These are phyloP conservation scores for Neurospora sp. DNA, from an alignment of 495 filamentous ascomycete species.

Conservation along the genomic window DNA sequence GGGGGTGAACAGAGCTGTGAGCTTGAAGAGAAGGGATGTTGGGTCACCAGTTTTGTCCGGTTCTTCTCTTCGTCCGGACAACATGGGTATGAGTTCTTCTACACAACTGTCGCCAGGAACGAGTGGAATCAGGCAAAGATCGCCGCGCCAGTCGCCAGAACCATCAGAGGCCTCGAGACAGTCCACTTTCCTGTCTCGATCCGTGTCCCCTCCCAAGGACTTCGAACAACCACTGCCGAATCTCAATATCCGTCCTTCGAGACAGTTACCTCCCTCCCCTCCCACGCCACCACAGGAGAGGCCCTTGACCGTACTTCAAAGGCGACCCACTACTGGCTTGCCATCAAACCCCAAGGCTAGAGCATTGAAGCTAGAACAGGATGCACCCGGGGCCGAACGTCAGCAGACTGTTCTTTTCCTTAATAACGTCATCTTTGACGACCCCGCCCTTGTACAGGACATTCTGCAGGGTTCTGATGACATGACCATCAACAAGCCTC, in stretches of 20 bases:
- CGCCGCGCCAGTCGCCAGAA: slow-evolving; percentile 21
- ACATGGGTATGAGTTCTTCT: slow-evolving; percentile 18
- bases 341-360: slow-evolving; percentile 41
- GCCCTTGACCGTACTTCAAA: slow-evolving; percentile 32
- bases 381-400: slow-evolving; percentile 16
- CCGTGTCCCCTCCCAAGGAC: background rate
- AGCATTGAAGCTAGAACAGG: slow-evolving; percentile 23
- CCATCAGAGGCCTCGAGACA: background rate
- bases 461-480: slow-evolving; percentile 33
- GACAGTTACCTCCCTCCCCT: slow-evolving; percentile 22
- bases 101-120: slow-evolving; percentile 36
- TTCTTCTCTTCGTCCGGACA: slow-evolving; percentile 7
- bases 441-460: slow-evolving; percentile 33
- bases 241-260: slow-evolving; percentile 23
- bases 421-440: slow-evolving; percentile 41
- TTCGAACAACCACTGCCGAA: background rate
- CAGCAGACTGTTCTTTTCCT: slow-evolving; percentile 43
- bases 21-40: slow-evolving; percentile 35
- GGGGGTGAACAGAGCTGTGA: slow-evolving; percentile 25
- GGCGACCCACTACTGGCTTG: slow-evolving; percentile 37
- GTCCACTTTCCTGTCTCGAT: background rate
- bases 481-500: slow-evolving; percentile 13
- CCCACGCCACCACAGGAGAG: slow-evolving; percentile 22
- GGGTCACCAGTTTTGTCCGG: slow-evolving; percentile 13
- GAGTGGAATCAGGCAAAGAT: slow-evolving; percentile 32